Evolutionary conservation across 2,329 filamentous ascomycete species (phyloP).

Genomic region (Teratosphaeria viscida): DNA sequence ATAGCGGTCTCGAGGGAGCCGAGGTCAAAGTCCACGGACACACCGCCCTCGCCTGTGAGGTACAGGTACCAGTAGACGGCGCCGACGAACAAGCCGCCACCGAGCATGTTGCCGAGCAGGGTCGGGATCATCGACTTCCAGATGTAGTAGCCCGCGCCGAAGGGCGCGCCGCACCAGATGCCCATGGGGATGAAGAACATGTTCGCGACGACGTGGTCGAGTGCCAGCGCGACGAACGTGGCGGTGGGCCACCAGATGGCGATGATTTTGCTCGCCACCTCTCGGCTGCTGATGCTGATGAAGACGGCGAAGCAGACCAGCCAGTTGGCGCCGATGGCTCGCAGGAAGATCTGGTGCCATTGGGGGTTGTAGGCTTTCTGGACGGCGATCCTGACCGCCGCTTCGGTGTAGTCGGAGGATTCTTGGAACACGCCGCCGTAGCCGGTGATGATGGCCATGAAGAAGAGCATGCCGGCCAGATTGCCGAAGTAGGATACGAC

Average conservation of each 20-base stretch:
- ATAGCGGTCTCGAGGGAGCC: conserved; percentile 11
- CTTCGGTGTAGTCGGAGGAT: conserved; percentile 29
- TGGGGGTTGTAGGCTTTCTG: conserved; percentile 41
- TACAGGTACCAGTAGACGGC: conserved; percentile 37
- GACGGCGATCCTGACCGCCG: conserved; percentile 37
- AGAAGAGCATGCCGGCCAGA: conserved; percentile 23
- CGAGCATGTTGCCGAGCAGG: conserved; percentile 44
- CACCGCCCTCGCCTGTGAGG: conserved; percentile 14
- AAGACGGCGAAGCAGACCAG: conserved; percentile 43
- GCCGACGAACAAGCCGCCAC: conserved; percentile 43
- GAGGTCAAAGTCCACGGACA: conserved; percentile 14
- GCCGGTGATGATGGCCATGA: conserved; percentile 20
- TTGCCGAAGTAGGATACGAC: conserved; percentile 24
- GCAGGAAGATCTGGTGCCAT: conserved; percentile 45
- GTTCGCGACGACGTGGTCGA: conserved; percentile 50
- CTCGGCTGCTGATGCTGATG: conserved; percentile 33
- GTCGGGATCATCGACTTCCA: conserved; percentile 49
- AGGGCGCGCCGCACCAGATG: conserved; percentile 39
- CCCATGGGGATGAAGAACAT: conserved; percentile 37
- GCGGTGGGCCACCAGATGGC: conserved; percentile 49
- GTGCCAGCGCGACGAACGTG: conserved; percentile 43
- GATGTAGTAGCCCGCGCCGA: conserved; percentile 43
- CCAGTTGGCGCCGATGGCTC: conserved; percentile 47
- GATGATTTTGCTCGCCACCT: conserved; percentile 43
- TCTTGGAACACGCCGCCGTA: conserved; percentile 25